These are phyloP conservation scores for Penicillium sp. DNA, from an alignment of 2,329 filamentous ascomycete species.

Conservation along the genomic window DNA sequence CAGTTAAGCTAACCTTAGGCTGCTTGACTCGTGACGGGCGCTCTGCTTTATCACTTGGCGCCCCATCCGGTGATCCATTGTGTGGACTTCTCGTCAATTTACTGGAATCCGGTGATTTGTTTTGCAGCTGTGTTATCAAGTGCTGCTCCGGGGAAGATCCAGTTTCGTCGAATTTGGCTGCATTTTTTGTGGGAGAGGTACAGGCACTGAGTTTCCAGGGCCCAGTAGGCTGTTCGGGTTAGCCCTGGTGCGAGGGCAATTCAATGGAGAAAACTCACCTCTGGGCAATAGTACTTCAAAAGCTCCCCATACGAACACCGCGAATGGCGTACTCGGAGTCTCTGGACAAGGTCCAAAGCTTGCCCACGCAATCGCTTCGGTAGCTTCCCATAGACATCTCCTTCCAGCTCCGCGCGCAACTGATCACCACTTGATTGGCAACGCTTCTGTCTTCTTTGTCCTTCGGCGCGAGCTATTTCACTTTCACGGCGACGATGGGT, in stretches of 20 bases:
- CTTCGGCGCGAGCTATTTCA: conserved; percentile 55
- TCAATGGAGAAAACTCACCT: conserved; percentile 33
- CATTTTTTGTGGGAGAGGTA: neutral
- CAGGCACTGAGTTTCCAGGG: conserved; percentile 22
- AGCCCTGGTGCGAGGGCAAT: conserved; percentile 3
- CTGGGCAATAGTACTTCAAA: conserved; percentile 74
- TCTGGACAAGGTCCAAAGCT: conserved; percentile 55
- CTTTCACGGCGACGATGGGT: conserved; percentile 57
- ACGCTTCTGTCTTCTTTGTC: conserved; percentile 10
- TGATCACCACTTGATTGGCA: neutral
- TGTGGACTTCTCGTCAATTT: neutral
- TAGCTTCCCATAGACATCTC: conserved; percentile 20
- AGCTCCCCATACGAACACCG: conserved; percentile 76
- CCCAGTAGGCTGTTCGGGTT: conserved; percentile 17
- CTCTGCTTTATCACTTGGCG: conserved; percentile 1
- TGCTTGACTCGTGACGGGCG: conserved; percentile 4
- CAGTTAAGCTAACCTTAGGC: conserved; percentile 49
- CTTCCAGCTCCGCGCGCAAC: conserved; percentile 2
- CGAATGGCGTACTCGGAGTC: conserved; percentile 64
- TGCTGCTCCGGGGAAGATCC: conserved; percentile 15
- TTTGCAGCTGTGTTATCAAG: conserved; percentile 25
- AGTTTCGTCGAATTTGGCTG: neutral
- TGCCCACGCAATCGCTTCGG: conserved; percentile 58
- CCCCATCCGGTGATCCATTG: neutral
- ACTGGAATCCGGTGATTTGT: conserved; percentile 8